phyloP scores from a whole-genome alignment of 495 filamentous ascomycete species.

The Penicillium robsamsonii region DNA sequence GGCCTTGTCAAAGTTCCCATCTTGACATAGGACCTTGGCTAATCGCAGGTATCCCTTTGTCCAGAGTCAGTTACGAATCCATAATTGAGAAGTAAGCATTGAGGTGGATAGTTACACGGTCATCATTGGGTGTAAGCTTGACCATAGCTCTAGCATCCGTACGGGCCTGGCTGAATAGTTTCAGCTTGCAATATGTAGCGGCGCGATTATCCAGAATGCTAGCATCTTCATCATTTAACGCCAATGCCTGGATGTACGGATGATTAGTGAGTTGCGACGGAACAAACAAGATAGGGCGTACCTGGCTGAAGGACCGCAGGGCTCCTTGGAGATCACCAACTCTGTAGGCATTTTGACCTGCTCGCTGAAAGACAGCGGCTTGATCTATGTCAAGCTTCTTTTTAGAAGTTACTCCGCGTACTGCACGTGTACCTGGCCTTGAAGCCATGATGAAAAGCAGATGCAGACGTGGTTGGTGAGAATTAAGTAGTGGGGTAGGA shows the following conservation, averaged over 20 bases:
- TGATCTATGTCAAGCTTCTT: slow-evolving; percentile 3
- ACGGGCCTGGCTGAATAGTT: slow-evolving; percentile 51
- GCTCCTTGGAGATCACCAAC: slow-evolving; percentile 41
- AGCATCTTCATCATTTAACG: slow-evolving; percentile 32
- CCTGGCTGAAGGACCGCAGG: slow-evolving; percentile 43
- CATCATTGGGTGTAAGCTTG: slow-evolving; percentile 44
- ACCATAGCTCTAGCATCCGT: slow-evolving; percentile 62
- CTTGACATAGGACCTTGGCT: slow-evolving; percentile 57
- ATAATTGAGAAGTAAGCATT: neutral
- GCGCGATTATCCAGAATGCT: slow-evolving; percentile 59
- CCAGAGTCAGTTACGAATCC: neutral
- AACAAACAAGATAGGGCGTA: slow-evolving; percentile 18
- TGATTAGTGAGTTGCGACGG: neutral
- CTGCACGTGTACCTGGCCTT: neutral
- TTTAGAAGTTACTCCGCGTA: neutral
- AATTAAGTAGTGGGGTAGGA: neutral
- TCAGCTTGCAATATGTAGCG: slow-evolving; percentile 58
- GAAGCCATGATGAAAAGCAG: slow-evolving; percentile 7
- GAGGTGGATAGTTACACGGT: slow-evolving; percentile 38
- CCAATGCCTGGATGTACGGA: slow-evolving; percentile 34
- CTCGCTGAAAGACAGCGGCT: slow-evolving; percentile 25
- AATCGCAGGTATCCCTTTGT: slow-evolving; percentile 62
- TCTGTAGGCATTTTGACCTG: slow-evolving; percentile 43
- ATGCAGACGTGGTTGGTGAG: neutral
- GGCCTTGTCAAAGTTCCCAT: slow-evolving; percentile 53